phyloP scores from a whole-genome alignment of 306 rosid species.

The Mucuna pruriens region DNA sequence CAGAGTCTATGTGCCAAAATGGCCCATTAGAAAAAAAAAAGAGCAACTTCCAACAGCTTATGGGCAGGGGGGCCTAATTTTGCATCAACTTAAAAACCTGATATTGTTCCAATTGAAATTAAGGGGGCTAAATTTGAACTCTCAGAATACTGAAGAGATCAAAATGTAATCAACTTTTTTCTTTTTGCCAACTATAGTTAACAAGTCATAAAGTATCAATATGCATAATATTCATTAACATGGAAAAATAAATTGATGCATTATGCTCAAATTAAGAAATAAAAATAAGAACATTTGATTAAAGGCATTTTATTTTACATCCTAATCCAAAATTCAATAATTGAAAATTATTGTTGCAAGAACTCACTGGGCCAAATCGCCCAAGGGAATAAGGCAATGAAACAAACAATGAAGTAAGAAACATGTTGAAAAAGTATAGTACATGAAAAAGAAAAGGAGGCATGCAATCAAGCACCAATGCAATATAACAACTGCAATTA shows the following conservation, averaged over 20 bases:
- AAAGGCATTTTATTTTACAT: constrained; percentile 10
- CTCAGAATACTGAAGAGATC: background rate
- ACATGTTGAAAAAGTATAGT: background rate
- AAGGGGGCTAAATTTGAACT: constrained; percentile 15
- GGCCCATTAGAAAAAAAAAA: background rate
- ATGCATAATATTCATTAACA: background rate
- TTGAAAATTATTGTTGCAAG: background rate
- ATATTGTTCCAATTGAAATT: background rate
- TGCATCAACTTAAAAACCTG: background rate
- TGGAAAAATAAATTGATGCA: background rate
- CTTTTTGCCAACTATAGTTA: background rate
- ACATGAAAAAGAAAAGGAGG: background rate
- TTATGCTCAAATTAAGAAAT: background rate
- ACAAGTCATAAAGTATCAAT: background rate
- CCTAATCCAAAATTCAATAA: background rate
- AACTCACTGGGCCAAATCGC: background rate
- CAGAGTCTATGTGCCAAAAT: background rate
- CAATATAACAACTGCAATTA: background rate
- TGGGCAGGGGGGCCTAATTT: background rate
- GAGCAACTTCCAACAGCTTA: background rate
- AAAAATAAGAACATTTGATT: background rate
- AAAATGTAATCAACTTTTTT: background rate
- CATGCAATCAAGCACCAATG: background rate
- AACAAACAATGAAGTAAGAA: background rate
- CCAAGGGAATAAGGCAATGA: constrained; percentile 11